Evolutionary conservation across 1,284 basidiomycete species (phyloP).

Genomic region (Athelia sp.): DNA sequence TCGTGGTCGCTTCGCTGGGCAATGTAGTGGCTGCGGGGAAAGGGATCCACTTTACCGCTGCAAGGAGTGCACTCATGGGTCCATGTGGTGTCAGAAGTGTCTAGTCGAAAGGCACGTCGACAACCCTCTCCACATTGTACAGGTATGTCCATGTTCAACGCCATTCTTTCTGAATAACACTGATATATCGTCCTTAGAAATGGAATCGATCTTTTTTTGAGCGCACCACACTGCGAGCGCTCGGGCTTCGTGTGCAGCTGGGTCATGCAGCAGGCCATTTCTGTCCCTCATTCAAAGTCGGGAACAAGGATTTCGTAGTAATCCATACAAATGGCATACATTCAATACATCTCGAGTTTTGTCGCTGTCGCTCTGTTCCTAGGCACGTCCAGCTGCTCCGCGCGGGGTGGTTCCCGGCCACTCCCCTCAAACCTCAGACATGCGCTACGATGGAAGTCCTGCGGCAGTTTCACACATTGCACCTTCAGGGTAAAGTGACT

Average conservation of each 20-base stretch:
- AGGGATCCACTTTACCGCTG: not conserved
- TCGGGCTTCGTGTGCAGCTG: not conserved
- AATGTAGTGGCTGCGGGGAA: not conserved
- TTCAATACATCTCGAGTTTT: conserved; percentile 1
- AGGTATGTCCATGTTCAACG: not conserved
- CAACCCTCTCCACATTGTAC: not conserved
- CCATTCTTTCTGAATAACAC: not conserved
- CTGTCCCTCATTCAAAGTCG: not conserved
- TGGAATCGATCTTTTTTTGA: not conserved
- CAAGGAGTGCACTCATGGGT: not conserved
- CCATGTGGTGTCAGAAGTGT: not conserved
- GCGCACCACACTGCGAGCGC: not conserved
- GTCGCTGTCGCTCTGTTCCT: conserved; percentile 1
- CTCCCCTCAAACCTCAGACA: conserved; percentile 12
- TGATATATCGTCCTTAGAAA: not conserved
- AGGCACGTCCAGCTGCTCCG: conserved; percentile 12
- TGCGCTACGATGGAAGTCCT: conserved; percentile 14
- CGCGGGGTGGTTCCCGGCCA: conserved; percentile 15
- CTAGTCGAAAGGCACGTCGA: not conserved
- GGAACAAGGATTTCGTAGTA: conserved; percentile 1
- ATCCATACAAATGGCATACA: conserved; percentile 2
- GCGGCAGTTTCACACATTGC: conserved; percentile 12
- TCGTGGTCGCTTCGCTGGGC: not conserved
- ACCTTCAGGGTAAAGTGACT: conserved; percentile 10
- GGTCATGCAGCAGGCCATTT: not conserved